phyloP scores from a whole-genome alignment of 2,329 filamentous ascomycete genomes.

The Neocatenulostroma microsporum region DNA sequence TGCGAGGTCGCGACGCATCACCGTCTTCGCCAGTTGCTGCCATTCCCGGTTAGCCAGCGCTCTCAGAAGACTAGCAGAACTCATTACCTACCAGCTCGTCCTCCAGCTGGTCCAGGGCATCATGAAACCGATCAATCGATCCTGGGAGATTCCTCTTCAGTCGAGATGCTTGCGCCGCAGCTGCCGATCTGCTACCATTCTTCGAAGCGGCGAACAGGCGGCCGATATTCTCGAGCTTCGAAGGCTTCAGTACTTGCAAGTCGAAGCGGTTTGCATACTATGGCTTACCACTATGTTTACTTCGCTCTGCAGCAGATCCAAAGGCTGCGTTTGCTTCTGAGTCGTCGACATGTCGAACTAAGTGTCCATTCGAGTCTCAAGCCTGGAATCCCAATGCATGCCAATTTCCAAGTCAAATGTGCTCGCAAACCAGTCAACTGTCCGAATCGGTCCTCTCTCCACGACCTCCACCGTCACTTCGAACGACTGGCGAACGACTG shows the following conservation, averaged over 20 bases:
- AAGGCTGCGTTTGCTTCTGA: conserved; percentile 18
- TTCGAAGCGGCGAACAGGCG: conserved; percentile 38
- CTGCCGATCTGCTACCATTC: conserved; percentile 16
- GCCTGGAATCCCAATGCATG: too few relatives aligned
- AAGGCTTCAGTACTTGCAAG: conserved; percentile 3
- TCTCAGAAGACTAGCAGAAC: too few relatives aligned
- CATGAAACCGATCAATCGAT: conserved; percentile 39
- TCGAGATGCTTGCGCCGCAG: conserved; percentile 27
- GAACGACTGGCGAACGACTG: too few relatives aligned
- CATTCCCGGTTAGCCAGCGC: conserved; percentile 3
- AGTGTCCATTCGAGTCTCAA: too few relatives aligned
- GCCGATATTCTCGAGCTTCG: conserved; percentile 38
- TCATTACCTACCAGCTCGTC: conserved; percentile 35
- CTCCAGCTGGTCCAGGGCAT: conserved; percentile 46
- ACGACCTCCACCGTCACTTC: too few relatives aligned
- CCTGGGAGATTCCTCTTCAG: conserved; percentile 33
- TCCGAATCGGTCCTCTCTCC: too few relatives aligned
- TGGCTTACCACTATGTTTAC: conserved; percentile 30
- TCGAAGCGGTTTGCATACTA: conserved; percentile 2
- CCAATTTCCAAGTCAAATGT: too few relatives aligned
- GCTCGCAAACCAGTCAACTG: too few relatives aligned
- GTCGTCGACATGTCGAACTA: conserved; percentile 12
- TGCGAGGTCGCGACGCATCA: conserved; percentile 31
- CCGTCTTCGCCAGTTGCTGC: conserved; percentile 25
- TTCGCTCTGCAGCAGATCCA: conserved; percentile 41